A percentile compares a stretch with the other conserved stretches of the same genome.
Conservation (phyloP, 1,284 basidiomycete genomes). For the Takashimella tepidaria region DNA sequence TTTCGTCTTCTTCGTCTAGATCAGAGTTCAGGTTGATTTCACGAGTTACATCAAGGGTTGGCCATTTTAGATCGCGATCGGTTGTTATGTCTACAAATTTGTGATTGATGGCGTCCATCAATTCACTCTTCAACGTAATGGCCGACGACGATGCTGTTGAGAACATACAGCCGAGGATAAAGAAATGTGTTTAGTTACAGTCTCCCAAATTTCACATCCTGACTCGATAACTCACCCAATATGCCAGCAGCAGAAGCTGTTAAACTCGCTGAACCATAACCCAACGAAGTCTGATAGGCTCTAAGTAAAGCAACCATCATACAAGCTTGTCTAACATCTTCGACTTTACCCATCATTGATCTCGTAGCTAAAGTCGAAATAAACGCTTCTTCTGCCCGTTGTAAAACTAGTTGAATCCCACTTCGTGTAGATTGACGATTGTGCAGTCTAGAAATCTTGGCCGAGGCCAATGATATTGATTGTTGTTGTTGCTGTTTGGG, state of each 20-base stretch:
- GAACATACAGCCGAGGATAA: background rate
- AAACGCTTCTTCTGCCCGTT: conserved; percentile 64
- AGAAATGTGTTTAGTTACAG: too few species aligned
- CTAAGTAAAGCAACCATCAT: conserved; percentile 65
- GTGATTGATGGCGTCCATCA: conserved; percentile 46
- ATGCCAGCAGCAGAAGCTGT: conserved; percentile 59
- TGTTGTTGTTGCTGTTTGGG: background rate
- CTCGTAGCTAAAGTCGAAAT: conserved; percentile 61
- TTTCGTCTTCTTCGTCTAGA: conserved; percentile 1
- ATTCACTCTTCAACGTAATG: conserved; percentile 71
- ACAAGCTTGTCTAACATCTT: conserved; percentile 66
- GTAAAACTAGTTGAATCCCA: conserved; percentile 60
- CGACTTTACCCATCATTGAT: conserved; percentile 58
- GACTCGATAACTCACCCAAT: conserved; percentile 58
- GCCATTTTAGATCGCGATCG: conserved; percentile 65
- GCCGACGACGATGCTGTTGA: conserved; percentile 53
- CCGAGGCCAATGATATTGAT: too few species aligned
- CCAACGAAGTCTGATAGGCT: conserved; percentile 72
- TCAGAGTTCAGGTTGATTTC: background rate
- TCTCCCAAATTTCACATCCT: background rate
- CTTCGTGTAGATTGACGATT: conserved; percentile 51
- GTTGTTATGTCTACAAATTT: conserved; percentile 51
- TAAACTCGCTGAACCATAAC: conserved; percentile 53
- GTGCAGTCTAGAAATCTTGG: too few species aligned
- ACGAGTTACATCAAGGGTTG: conserved; percentile 46